Evolutionary conservation across 1,284 basidiomycete species (phyloP), one percentile per base, ranked within the genome.

Genomic region (Caloboletus inedulis): DNA sequence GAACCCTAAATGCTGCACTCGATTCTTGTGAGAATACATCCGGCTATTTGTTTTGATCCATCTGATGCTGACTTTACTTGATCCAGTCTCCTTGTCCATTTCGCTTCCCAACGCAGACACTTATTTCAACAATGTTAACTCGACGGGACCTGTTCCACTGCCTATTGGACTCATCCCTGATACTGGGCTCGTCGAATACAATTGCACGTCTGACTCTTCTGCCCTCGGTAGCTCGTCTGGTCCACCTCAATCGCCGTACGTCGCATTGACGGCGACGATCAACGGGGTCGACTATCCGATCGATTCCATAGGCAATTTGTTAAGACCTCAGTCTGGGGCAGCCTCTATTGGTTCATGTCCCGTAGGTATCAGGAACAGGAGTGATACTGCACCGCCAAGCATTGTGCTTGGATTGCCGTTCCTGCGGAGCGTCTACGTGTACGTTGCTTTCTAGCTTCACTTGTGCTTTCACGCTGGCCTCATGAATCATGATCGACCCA

Each of bases 401-500:
- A 47, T 59, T 4, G 49, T 50, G 5, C 45, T 70, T 1, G 68
- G 66, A 7, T 21, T 65, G 7, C 66, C 69, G 3, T 68, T 69
- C 49, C 36, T 70, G 21, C 58, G 69, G 25, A 69, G 66, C 23
- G 62, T 70, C 18, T 71, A 70, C 30, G 29, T 69, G 66, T 71
- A 47, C 25, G 68, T 53, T 21, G 10, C 12, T 43, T n/a, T 19
- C 21, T 30, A 0, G 18, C 13, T 13, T 29, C 19, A 18, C 14
- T 7, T 7, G 18, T 29, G 1, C 25, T 30, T 25, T 23, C 19
- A 18, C 4, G 1, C 3, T 14, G 23, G 31, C 44, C 41, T 49
- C 19, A 48, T 12, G 25, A 4, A 31, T 25, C 21, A 9, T 25
- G 14, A 21, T 37, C 7, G 4, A 16, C 7, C 12, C 35, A 68